phyloP scores from a whole-genome alignment of 2,329 filamentous ascomycete species.

The Pseudonectria foliicola region DNA sequence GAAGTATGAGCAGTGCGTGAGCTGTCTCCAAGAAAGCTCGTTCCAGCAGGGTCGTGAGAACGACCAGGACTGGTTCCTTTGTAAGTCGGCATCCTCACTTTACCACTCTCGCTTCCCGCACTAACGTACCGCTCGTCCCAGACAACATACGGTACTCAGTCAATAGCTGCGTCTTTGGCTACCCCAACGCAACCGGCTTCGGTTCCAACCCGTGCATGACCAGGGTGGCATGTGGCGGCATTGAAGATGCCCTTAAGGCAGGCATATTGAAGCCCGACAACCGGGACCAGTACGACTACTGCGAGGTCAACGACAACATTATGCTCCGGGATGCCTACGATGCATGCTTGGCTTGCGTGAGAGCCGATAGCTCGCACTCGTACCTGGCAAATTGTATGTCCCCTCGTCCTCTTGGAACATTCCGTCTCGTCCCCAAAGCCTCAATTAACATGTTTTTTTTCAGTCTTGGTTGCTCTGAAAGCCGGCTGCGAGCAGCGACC shows the following conservation, averaged over 20 bases:
- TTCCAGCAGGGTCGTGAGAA: conserved; percentile 40
- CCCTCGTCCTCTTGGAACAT: too few species aligned
- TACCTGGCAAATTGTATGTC: conserved; percentile 45
- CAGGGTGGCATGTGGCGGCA: conserved; percentile 40
- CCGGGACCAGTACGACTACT: conserved; percentile 39
- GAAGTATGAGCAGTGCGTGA: conserved; percentile 44
- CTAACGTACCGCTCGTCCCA: conserved; percentile 16
- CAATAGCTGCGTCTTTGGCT: conserved; percentile 46
- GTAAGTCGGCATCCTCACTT: conserved; percentile 30
- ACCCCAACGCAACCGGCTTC: conserved; percentile 39
- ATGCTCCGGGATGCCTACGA: conserved; percentile 27
- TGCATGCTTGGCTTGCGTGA: conserved; percentile 40
- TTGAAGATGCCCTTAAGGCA: conserved; percentile 34
- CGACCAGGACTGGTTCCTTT: conserved; percentile 50
- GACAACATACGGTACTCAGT: conserved; percentile 49
- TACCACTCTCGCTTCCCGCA: not conserved
- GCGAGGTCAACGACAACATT: conserved; percentile 31
- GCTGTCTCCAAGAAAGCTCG: conserved; percentile 45
- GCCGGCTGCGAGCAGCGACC: conserved; percentile 45
- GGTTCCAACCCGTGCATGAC: conserved; percentile 44
- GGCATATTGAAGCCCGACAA: conserved; percentile 30
- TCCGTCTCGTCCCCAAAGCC: not conserved
- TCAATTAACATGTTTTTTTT: conserved; percentile 2
- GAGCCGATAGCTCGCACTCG: conserved; percentile 32
- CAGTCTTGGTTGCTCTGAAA: conserved; percentile 44